These are phyloP conservation scores for Solanum bukasovii DNA, from an alignment of 257 asterid species.

Conservation along the genomic window DNA sequence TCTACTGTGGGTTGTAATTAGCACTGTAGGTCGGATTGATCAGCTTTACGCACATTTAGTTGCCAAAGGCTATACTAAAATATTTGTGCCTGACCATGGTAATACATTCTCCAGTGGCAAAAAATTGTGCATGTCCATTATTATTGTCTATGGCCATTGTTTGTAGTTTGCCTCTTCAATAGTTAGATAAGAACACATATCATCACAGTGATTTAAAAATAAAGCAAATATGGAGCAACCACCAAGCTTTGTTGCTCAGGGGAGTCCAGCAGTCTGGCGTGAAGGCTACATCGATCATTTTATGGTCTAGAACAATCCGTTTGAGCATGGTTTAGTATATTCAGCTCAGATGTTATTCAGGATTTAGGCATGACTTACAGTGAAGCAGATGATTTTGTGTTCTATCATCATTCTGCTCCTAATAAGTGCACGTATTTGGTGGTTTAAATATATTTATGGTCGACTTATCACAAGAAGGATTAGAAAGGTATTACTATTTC, in stretches of 20 bases:
- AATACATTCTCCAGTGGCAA: neutral
- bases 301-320: neutral
- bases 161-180: neutral
- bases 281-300: neutral
- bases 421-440: neutral
- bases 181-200: neutral
- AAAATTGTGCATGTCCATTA: neutral
- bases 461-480: neutral
- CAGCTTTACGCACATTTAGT: neutral
- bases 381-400: neutral
- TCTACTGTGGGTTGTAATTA: neutral
- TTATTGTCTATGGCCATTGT: neutral
- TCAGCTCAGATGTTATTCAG: neutral
- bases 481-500: neutral
- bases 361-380: neutral
- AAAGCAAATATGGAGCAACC: neutral
- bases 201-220: neutral
- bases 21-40: neutral
- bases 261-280: neutral
- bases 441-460: neutral
- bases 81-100: neutral
- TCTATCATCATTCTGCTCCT: neutral
- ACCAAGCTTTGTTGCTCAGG: neutral
- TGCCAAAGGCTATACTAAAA: neutral
- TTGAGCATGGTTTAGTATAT: neutral